A percentile compares a stretch with the other conserved stretches of the same genome.
phyloP scores from a whole-genome alignment of 768 basidiomycete species.

The Ephemerocybe angulata region DNA sequence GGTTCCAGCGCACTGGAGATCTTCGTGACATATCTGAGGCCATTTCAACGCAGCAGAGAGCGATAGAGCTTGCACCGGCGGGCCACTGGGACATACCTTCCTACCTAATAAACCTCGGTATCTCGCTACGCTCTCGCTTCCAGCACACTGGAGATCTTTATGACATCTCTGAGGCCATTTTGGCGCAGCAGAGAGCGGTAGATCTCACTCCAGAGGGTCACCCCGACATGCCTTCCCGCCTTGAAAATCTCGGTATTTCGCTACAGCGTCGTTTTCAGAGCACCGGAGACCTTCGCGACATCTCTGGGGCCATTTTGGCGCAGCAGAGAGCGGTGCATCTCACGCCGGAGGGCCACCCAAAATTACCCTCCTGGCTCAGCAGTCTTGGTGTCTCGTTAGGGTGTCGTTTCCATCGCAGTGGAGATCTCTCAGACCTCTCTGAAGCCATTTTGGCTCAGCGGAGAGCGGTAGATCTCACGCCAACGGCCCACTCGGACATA shows the following conservation, averaged over 20 bases:
- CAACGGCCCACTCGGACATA: neutral
- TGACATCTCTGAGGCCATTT: constrained; percentile 14
- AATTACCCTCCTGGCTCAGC: constrained; percentile 14
- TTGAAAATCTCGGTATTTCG: constrained; percentile 10
- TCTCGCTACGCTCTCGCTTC: constrained; percentile 10
- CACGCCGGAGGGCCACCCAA: constrained; percentile 15
- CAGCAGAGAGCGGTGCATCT: neutral
- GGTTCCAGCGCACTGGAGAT: no score
- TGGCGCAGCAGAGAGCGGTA: constrained; percentile 3
- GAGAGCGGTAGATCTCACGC: constrained; percentile 2
- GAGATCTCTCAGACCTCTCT: constrained; percentile 17
- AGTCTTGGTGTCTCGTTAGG: constrained; percentile 16
- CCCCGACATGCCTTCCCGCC: neutral
- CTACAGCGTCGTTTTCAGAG: constrained; percentile 10
- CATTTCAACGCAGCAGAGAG: neutral
- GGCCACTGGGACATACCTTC: neutral
- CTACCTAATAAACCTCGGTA: constrained; percentile 14
- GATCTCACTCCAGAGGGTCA: constrained; percentile 6
- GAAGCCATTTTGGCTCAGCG: constrained; percentile 7
- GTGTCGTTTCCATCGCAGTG: constrained; percentile 19
- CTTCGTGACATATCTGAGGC: neutral
- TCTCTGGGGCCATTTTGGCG: neutral
- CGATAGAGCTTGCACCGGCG: neutral
- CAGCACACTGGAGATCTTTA: constrained; percentile 6
- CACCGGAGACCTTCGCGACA: neutral